A percentile compares a stretch with the other conserved stretches of the same genome.
These are phyloP conservation scores for Botrytis elliptica DNA, from an alignment of 2,329 filamentous ascomycete species.

Conservation along the genomic window DNA sequence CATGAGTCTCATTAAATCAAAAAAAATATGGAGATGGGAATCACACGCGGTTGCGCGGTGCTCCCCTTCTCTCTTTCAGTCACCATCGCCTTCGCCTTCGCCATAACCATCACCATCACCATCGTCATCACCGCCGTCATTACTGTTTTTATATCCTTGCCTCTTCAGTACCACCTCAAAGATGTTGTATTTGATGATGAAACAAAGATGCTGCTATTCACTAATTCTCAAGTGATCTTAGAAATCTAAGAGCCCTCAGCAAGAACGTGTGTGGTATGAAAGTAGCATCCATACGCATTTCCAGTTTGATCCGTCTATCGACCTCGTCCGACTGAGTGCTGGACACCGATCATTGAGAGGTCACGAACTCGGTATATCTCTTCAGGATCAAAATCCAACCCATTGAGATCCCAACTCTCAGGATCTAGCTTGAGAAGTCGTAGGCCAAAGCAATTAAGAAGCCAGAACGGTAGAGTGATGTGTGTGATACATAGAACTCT, in stretches of 20 bases:
- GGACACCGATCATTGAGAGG: not conserved
- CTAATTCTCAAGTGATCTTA: not conserved
- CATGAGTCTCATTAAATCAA: not conserved
- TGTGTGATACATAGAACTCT: slow-evolving; percentile 8
- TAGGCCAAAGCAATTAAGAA: not conserved
- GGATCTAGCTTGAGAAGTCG: not conserved
- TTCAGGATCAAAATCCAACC: not conserved
- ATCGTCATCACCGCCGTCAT: not conserved
- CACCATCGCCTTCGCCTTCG: not conserved
- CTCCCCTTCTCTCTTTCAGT: not conserved
- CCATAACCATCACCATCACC: not conserved
- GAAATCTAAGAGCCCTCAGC: not conserved
- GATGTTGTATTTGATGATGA: not conserved
- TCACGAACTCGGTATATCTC: not conserved
- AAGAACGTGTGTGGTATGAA: not conserved
- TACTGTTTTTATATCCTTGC: not conserved
- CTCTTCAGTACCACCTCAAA: not conserved
- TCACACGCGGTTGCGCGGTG: not conserved
- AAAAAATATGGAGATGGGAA: not conserved
- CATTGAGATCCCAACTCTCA: not conserved
- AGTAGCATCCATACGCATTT: not conserved
- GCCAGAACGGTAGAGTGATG: not conserved
- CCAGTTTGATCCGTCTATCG: not conserved
- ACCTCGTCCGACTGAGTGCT: not conserved
- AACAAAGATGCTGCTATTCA: not conserved